Base-by-base conservation (phyloP, 2,329 filamentous ascomycete species). In the Stagonosporopsis chrysanthemi region DNA sequence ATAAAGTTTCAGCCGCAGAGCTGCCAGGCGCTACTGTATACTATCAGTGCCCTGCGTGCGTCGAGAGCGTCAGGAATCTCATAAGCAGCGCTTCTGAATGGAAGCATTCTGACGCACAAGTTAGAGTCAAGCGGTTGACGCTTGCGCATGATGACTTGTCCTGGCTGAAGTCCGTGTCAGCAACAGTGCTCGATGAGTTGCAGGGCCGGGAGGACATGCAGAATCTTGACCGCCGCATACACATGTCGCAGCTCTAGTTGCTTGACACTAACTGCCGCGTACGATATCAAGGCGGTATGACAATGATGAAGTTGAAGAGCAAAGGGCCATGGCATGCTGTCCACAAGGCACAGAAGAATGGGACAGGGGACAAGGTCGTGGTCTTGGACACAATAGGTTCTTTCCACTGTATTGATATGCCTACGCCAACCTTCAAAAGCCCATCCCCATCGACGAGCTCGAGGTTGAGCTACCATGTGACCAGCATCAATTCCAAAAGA, bases 261-360 rank as follows among this genome's bases (percentile, higher is more conserved):
- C 45, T 54, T 5, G 56, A 68, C 4, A 26, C 59, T 1, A 36
- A 22, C 12, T 65, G 72, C 5, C 61, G 60, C 5, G 53, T 74
- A 9, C 50, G 52, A n/a, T 43, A 56, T 28, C 71, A 73, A 54
- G 69, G 68, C 1, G 40, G 47, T 6, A 62, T 74, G 47, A 69
- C 69, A 9, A 65, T 73, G 55, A 73, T 73, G 56, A 73, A 69
- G 51, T 28, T 66, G 12, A 69, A 69, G n/a, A 63, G 67, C n/a
- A 63, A 66, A 33, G 72, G 72, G 3, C 29, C 62, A n/a, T 75
- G 72, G 72, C 52, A 61, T n/a, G 40, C 67, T 29, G 63, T 74
- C 1, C 67, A 74, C 26, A 73, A 72, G 29, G 31, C 61, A 15
- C 62, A 60, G 12, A 67, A 68, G 55, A 66, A 61, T 23, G 57